These are phyloP conservation scores for Bryoglossum gracile DNA, from an alignment of 495 filamentous ascomycete species.

Conservation along the genomic window DNA sequence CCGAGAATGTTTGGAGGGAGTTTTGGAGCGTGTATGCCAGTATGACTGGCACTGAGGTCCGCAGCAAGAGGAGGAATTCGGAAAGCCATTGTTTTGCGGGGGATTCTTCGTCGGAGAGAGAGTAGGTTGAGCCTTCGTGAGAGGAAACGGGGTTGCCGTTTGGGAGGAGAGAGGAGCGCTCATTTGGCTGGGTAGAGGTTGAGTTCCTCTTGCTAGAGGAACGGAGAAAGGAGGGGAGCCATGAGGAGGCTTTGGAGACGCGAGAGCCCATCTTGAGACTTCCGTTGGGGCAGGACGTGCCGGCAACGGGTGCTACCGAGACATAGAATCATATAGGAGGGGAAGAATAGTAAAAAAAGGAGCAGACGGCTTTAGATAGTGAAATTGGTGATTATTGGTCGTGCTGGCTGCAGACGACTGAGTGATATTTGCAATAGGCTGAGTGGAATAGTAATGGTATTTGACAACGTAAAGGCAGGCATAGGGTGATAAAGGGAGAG, in stretches of 20 bases:
- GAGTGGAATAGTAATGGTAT: not conserved
- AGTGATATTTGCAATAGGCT: too few relatives aligned
- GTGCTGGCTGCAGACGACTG: conserved; percentile 3
- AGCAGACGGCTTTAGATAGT: too few relatives aligned
- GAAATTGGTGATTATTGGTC: not conserved
- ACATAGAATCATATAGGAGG: conserved; percentile 7
- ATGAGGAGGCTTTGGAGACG: conserved; percentile 15
- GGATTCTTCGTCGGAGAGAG: conserved; percentile 15
- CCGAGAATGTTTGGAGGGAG: conserved; percentile 77
- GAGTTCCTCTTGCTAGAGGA: conserved; percentile 1
- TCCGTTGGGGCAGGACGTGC: not conserved
- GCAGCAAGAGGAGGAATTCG: conserved; percentile 65
- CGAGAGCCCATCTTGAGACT: not conserved
- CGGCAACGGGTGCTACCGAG: conserved; percentile 8
- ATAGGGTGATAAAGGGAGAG: conserved; percentile 15
- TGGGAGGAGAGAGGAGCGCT: conserved; percentile 24
- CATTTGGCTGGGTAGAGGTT: conserved; percentile 15
- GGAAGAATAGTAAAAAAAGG: not conserved
- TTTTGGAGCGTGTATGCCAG: conserved; percentile 86
- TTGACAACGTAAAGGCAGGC: conserved; percentile 5
- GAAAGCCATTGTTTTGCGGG: conserved; percentile 32
- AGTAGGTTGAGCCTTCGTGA: conserved; percentile 18
- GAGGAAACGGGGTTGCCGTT: conserved; percentile 11
- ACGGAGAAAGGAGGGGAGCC: conserved; percentile 21
- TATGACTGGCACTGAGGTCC: conserved; percentile 71